Percentiles rank a stretch among this genome's conserved stretches.
Conservation (phyloP, 2,329 filamentous ascomycete species). For the Colletotrichum sp. region DNA sequence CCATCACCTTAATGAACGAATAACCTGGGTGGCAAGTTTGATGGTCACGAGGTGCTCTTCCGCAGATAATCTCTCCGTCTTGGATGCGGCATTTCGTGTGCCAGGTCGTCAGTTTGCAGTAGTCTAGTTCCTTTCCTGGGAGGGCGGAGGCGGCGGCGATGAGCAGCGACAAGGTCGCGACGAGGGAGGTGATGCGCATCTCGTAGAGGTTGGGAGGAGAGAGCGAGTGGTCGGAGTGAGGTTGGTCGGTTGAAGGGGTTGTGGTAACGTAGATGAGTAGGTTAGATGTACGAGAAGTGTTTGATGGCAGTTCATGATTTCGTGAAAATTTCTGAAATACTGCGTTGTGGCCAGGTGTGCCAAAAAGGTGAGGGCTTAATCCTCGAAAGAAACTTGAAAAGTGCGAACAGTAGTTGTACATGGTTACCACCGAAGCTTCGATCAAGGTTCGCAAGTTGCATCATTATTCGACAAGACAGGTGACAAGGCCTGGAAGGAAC, state of each 20-base stretch:
- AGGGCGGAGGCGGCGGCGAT: background rate
- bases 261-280: background rate
- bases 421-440: background rate
- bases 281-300: fast-evolving
- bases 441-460: background rate
- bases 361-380: background rate
- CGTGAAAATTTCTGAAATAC: background rate
- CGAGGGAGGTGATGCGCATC: background rate
- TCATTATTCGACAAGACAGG: too few relatives aligned
- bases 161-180: background rate
- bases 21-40: background rate
- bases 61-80: background rate
- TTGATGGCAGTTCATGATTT: background rate
- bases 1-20: background rate
- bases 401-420: fast-evolving
- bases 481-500: too few relatives aligned
- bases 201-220: fast-evolving
- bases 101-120: background rate
- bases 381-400: fast-evolving
- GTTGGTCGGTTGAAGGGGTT: background rate
- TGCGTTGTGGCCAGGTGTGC: background rate
- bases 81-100: background rate
- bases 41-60: background rate
- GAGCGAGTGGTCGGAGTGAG: background rate
- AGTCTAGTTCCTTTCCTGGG: too few relatives aligned